These are phyloP conservation scores for Exophiala viscosa DNA, from an alignment of 2,329 filamentous ascomycete species.

Conservation along the genomic window DNA sequence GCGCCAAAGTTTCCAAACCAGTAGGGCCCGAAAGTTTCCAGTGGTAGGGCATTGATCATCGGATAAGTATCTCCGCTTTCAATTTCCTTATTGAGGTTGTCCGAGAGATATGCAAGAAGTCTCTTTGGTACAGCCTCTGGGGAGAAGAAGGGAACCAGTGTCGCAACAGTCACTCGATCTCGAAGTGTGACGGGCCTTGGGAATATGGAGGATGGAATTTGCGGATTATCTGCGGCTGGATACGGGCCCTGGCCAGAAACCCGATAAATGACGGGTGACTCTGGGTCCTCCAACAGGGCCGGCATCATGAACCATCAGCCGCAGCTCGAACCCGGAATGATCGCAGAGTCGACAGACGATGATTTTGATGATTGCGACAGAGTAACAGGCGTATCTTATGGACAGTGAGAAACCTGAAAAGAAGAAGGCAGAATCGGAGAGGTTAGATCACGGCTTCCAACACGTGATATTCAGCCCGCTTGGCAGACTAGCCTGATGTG, in stretches of 20 bases:
- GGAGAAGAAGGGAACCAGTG: conserved; percentile 77
- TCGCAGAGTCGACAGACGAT: not conserved
- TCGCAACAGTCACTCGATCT: conserved; percentile 78
- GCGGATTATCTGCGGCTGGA: conserved; percentile 58
- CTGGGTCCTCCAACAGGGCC: conserved; percentile 74
- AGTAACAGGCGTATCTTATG: not conserved
- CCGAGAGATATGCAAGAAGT: conserved; percentile 71
- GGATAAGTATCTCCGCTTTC: conserved; percentile 90
- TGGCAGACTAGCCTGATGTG: conserved; percentile 5
- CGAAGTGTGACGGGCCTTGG: conserved; percentile 77
- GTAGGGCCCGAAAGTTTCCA: conserved; percentile 73
- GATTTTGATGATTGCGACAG: conserved; percentile 4
- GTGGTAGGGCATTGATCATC: conserved; percentile 71
- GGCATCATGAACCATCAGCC: conserved; percentile 53
- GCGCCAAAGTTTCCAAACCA: conserved; percentile 91
- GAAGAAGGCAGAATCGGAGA: not conserved
- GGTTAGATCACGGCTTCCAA: not conserved
- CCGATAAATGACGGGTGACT: conserved; percentile 66
- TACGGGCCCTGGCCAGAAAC: conserved; percentile 64
- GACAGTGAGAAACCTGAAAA: conserved; percentile 1
- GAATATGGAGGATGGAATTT: conserved; percentile 64
- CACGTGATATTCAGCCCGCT: not conserved
- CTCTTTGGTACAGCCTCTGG: conserved; percentile 70
- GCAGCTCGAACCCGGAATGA: not conserved
- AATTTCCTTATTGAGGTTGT: conserved; percentile 85